Evolutionary conservation across 345 rosid genomes (phyloP), one percentile per base, ranked within the genome.

Genomic region (Theobroma cacao): DNA sequence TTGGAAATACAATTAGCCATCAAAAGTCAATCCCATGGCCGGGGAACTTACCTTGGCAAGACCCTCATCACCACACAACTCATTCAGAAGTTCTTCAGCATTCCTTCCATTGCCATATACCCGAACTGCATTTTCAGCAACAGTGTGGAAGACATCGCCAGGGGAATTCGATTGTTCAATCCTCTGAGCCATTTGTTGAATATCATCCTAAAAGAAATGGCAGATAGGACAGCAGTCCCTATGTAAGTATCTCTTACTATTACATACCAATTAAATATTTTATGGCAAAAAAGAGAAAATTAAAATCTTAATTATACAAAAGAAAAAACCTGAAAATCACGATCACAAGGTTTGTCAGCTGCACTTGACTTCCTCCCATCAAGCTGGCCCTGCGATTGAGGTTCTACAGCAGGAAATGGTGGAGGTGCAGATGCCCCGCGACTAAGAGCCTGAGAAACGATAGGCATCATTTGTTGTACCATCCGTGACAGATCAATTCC

Each of bases 401-500:
- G 77, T 31, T 61, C 79, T 1, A 64, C 65, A 40, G 75, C 73
- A 56, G 88, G 66, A 48, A 85, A 77, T 38, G 83, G 70, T 31
- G 69, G 83, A 48, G 83, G 30, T 72, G 80, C 72, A 71, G 79
- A 62, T 24, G 82, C 31, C 52, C 90, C 93, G 75, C 80, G 84
- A 41, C 84, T 85, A 41, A 96, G 87, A 70, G 95, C 97, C 83
- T 88, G 97, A 41, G 98, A 91, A 76, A 96, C 97, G 62, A 91
- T 84, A 47, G 98, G 99, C 98, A 96, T 92, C 98, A 96, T 92
- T 81, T 90, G 97, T 75, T 90, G 98, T 50, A 96, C 85, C 92
- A 96, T 91, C 78, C 87, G 88, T 22, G 98, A 91, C 80, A 92
- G 82, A 85, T 92, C 98, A 75, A 91, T 41, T 66, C 94, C 89